Base-by-base conservation (phyloP, 2,329 filamentous ascomycete species). In the Colletotrichum sublineola region DNA sequence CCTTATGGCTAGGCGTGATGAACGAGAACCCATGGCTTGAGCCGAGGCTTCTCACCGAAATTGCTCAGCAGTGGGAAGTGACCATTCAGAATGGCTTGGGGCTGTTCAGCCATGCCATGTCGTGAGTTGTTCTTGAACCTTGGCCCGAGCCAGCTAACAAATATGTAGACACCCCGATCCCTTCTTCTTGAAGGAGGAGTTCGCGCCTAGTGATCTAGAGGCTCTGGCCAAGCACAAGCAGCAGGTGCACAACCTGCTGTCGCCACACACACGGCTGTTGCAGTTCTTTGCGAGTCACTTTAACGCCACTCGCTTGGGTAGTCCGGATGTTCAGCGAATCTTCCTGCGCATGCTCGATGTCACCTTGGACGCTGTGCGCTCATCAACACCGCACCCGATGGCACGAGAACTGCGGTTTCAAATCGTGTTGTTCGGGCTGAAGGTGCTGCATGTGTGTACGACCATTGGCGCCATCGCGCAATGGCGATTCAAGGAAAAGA, bases 211-310 rank as follows among this genome's bases (percentile, higher is more conserved):
- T 68, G 95, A 98, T 78, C 92, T 94, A 77, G 90, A 91, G 68
- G 84, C 88, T 18, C 85, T 98, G 75, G 87, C 90, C 20, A 94
- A 92, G 81, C 89, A 91, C 64, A 94, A 96, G 78, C 93, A 96
- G 77, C 84, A 89, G 38, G 92, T 95, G 2, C 94, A 97, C 77
- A 93, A 96, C 77, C 84, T 96, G 63, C 89, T 99, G 50, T 92
- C 94, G 9, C 96, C 96, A 5, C 96, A 99, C 80, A 91, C 94
- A 65, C 91, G 93, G 33, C 83, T 98, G 36, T 83, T 98, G 44
- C 94, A 97, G 75, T 97, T 98, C 80, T 89, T 99, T 73, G 92
- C 90, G 71, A 99, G 96, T 78, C 96, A 98, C 80, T 99, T 97
- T 84, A 97, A 95, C 79, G 95, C 97, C 2, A 95, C 93, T 15